These are phyloP conservation scores for Trametes cubensis DNA, from an alignment of 768 basidiomycete genomes.

Conservation along the genomic window DNA sequence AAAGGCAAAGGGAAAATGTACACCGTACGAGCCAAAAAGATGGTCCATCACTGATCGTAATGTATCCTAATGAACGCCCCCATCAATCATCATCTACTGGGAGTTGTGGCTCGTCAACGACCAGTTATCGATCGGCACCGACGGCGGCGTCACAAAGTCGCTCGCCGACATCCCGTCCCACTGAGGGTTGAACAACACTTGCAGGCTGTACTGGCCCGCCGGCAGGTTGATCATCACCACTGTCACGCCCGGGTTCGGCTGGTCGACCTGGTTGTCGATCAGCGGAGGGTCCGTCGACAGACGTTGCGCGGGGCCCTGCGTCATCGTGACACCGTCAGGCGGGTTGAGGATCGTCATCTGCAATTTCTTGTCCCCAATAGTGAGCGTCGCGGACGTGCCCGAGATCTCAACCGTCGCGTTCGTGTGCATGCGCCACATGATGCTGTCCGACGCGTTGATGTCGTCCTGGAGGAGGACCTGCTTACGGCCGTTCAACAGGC, in stretches of 20 bases:
- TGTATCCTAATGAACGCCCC: background rate
- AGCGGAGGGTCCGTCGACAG: slow-evolving; percentile 62
- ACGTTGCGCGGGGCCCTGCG: slow-evolving; percentile 55
- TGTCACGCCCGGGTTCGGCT: slow-evolving; percentile 74
- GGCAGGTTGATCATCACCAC: slow-evolving; percentile 72
- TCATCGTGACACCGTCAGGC: slow-evolving; percentile 66
- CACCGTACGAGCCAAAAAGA: slow-evolving; percentile 13
- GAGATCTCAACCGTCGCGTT: slow-evolving; percentile 79
- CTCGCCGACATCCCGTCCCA: slow-evolving; percentile 71
- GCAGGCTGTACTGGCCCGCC: slow-evolving; percentile 73
- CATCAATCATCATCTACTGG: slow-evolving; percentile 30
- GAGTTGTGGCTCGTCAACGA: slow-evolving; percentile 72
- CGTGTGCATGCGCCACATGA: slow-evolving; percentile 95
- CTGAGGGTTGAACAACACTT: slow-evolving; percentile 93
- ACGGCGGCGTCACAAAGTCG: slow-evolving; percentile 67
- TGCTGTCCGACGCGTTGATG: slow-evolving; percentile 55
- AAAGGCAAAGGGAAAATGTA: slow-evolving; percentile 12
- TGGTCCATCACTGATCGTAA: slow-evolving; percentile 21
- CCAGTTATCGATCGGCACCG: slow-evolving; percentile 77
- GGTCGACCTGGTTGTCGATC: slow-evolving; percentile 63
- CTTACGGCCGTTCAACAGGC: slow-evolving; percentile 76
- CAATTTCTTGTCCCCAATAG: slow-evolving; percentile 69
- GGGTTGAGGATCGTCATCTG: slow-evolving; percentile 68
- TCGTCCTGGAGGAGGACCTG: slow-evolving; percentile 97
- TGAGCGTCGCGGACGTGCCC: slow-evolving; percentile 74